Evolutionary conservation across 2,329 filamentous ascomycete genomes (phyloP), one percentile per base, ranked within the genome.

Genomic region (Albophoma yamanashiensis): DNA sequence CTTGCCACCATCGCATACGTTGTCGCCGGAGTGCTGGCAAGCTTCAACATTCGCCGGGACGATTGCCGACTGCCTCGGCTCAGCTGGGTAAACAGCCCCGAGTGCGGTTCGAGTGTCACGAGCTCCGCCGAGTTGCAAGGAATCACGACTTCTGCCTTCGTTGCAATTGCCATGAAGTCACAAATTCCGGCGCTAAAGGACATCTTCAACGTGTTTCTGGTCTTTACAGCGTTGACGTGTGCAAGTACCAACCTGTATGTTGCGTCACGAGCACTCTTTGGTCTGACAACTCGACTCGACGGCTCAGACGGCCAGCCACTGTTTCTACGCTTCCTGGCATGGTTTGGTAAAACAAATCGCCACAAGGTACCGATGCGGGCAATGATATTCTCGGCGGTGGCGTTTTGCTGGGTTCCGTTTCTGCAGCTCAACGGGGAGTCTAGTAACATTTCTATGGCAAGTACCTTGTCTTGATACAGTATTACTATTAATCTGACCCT

Each of bases 381-480:
- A 2, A 70, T 77, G 63, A 63, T 75, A 9, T 65, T 75, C 25
- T 76, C 75, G 2, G 69, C 73, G 2, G 56, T 74, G 6, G 64
- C 65, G n/a, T 76, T 77, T 57, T 67, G 69, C 58, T 77, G 75
- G 75, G 70, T 77, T 12, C 75, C 75, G 2, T 77, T 76, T 55
- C 60, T 77, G 25, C 72, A 75, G 56, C 67, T 77, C 15, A 27
- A 55, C 5, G 59, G 38, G 8, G 62, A 56, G 0, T 57, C 50
- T 14, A 36, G 27, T 20, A 39, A 31, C 22, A 56, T 55, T 55
- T 56, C 42, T 20, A 47, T 58, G 27, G 45, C 39, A 40, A 55
- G 55, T 55, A 7, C 34, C 36, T 38, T 38, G 36, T 38, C 36
- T 38, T 38, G 36, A 38, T 43, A 36, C 36, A 39, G 27, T 17